These are phyloP conservation scores for Lecanosticta acicola DNA, from an alignment of 2,329 filamentous ascomycete species.

Conservation along the genomic window DNA sequence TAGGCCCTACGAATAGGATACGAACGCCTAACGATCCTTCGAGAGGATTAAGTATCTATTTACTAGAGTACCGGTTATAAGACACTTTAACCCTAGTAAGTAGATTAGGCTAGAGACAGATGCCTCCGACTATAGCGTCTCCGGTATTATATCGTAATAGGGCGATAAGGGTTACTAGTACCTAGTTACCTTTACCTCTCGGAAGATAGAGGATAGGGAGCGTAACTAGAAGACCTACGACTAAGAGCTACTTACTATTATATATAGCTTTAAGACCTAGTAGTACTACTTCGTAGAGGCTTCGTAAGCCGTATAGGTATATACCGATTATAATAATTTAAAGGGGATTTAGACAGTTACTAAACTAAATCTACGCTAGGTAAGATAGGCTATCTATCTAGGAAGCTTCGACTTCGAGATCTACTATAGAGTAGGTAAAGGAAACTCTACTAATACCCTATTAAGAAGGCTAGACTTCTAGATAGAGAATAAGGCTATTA, in stretches of 20 bases:
- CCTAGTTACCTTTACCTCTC: slow-evolving; percentile 4
- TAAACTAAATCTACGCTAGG: slow-evolving; percentile 7
- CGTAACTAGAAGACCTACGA: slow-evolving; percentile 9
- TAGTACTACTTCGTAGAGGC: slow-evolving; percentile 5
- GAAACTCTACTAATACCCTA: slow-evolving; percentile 7
- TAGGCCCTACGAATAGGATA: not conserved
- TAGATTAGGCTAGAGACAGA: not conserved
- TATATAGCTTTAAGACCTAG: slow-evolving; percentile 9
- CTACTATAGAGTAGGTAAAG: slow-evolving; percentile 4
- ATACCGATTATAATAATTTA: slow-evolving; percentile 13
- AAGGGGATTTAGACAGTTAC: slow-evolving; percentile 4
- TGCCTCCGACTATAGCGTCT: not conserved
- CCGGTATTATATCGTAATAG: not conserved
- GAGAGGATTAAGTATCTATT: not conserved
- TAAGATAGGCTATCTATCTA: slow-evolving; percentile 6
- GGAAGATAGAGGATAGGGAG: slow-evolving; percentile 6
- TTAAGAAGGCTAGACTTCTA: slow-evolving; percentile 8
- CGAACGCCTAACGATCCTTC: not conserved
- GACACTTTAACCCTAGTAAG: not conserved
- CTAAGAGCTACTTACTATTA: slow-evolving; percentile 8
- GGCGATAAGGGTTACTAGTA: not conserved
- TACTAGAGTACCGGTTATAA: not conserved
- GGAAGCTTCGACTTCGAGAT: slow-evolving; percentile 12
- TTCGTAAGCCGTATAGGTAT: slow-evolving; percentile 4
- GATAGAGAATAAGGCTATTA: slow-evolving; percentile 1